A percentile compares a stretch with the other conserved stretches of the same genome.
Evolutionary conservation across 169 alveolate species (phyloP).

Genomic region (Plasmodium billcollinsi): DNA sequence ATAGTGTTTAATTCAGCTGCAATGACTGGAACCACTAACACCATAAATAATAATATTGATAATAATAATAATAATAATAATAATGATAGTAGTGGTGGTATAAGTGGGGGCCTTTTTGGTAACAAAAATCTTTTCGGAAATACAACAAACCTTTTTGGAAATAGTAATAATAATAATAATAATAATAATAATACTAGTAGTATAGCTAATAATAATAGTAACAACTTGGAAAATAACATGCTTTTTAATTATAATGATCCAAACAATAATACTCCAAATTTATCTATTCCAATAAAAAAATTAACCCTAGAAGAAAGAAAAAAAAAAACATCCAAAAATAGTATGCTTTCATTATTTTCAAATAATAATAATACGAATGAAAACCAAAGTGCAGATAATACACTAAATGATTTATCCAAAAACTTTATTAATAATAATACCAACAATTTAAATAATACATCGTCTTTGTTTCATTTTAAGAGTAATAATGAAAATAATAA

Average conservation of each 20-base stretch:
- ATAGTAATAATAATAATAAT: conserved; percentile 1
- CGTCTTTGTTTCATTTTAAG: neutral
- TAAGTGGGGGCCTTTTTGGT: too few species aligned
- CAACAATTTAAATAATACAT: neutral
- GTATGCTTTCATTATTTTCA: conserved; percentile 65
- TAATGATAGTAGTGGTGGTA: neutral
- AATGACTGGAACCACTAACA: neutral
- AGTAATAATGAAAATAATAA: neutral
- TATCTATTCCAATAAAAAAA: conserved; percentile 54
- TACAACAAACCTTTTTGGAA: neutral
- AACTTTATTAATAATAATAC: conserved; percentile 5
- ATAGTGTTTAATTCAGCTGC: conserved; percentile 15
- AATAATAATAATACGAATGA: conserved; percentile 11
- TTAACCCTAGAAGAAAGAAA: conserved; percentile 75
- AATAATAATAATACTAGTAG: conserved; percentile 1
- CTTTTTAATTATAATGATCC: conserved; percentile 7
- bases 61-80: conserved; percentile 2
- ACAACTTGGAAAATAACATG: conserved; percentile 6
- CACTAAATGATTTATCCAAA: neutral
- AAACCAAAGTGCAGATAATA: neutral
- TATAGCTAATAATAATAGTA: neutral
- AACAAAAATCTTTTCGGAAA: neutral
- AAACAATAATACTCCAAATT: conserved; percentile 2
- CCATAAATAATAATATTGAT: neutral
- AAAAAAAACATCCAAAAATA: conserved; percentile 61